Evolutionary conservation across 371 early-diverging fungal genomes (phyloP).

Genomic region (Apophysomyces trapeziformis): DNA sequence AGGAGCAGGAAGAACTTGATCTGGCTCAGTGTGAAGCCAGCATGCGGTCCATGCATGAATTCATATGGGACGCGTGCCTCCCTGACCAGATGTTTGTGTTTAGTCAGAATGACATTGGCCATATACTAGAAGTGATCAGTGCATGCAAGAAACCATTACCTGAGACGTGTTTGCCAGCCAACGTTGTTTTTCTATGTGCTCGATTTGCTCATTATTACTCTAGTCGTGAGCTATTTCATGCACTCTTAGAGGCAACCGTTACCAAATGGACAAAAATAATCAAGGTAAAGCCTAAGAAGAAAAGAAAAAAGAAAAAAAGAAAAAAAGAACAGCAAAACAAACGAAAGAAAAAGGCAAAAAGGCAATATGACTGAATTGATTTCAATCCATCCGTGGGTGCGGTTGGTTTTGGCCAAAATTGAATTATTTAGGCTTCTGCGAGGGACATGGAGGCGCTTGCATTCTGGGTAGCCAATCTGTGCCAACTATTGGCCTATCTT

Average conservation of each 20-base stretch:
- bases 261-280: conserved; percentile 55
- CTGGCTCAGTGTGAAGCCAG: conserved; percentile 27
- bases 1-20: conserved; percentile 25
- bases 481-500: conserved; percentile 76
- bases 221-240: conserved; percentile 67
- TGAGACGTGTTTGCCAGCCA: conserved; percentile 75
- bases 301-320: not conserved
- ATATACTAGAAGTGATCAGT: conserved; percentile 70
- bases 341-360: not conserved
- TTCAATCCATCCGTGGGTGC: not conserved
- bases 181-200: conserved; percentile 84
- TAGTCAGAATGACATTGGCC: conserved; percentile 62
- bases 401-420: not conserved
- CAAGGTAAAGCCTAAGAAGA: conserved; percentile 40
- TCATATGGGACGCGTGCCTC: conserved; percentile 75
- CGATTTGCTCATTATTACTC: conserved; percentile 83
- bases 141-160: conserved; percentile 51
- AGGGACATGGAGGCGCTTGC: conserved; percentile 43
- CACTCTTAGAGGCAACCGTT: conserved; percentile 60
- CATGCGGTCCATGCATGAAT: conserved; percentile 46
- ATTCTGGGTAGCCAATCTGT: conserved; percentile 84
- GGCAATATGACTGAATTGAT: not conserved
- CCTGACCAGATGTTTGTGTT: conserved; percentile 93
- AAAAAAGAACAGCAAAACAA: conserved; percentile 24
- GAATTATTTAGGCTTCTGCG: conserved; percentile 21